Conservation (phyloP, 768 basidiomycete species). For the Macrolepiota fuliginosa region DNA sequence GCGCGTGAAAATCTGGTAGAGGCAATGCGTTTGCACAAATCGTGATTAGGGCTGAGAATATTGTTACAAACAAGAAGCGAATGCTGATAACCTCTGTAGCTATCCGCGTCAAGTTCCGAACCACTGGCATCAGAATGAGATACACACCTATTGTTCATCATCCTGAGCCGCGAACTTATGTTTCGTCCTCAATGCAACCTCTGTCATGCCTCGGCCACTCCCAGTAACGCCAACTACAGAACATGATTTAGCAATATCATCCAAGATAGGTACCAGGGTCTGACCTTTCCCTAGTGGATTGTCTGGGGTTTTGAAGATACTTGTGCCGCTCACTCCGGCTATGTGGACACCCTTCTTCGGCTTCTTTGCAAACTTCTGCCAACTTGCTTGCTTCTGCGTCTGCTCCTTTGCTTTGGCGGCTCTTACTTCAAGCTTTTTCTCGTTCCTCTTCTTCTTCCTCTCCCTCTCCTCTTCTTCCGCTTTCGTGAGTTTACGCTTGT, state of each 20-base stretch:
- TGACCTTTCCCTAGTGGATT: slow-evolving; percentile 84
- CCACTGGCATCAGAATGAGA: neutral
- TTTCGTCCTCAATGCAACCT: slow-evolving; percentile 61
- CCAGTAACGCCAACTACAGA: slow-evolving; percentile 83
- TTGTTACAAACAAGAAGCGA: neutral
- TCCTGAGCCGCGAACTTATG: slow-evolving; percentile 67
- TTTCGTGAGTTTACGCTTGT: slow-evolving; percentile 77
- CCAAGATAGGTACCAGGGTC: slow-evolving; percentile 25
- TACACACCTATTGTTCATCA: slow-evolving; percentile 38
- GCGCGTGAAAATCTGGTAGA: neutral
- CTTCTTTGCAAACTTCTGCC: slow-evolving; percentile 97
- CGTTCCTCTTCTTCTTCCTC: slow-evolving; percentile 91
- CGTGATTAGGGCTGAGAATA: neutral
- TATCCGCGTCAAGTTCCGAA: neutral
- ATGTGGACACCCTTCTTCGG: slow-evolving; percentile 90
- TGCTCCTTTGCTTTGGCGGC: slow-evolving; percentile 91
- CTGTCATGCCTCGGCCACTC: slow-evolving; percentile 88
- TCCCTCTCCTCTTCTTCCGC: slow-evolving; percentile 87
- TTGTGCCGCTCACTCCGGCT: slow-evolving; percentile 83
- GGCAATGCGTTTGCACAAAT: neutral
- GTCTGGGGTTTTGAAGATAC: slow-evolving; percentile 93
- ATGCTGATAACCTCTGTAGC: neutral
- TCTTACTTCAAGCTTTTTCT: slow-evolving; percentile 83
- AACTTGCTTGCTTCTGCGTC: slow-evolving; percentile 75
- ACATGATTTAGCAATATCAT: slow-evolving; percentile 15